Conservation (phyloP, 352 stramenopile genomes). For the Globisporangium orthogonon region DNA sequence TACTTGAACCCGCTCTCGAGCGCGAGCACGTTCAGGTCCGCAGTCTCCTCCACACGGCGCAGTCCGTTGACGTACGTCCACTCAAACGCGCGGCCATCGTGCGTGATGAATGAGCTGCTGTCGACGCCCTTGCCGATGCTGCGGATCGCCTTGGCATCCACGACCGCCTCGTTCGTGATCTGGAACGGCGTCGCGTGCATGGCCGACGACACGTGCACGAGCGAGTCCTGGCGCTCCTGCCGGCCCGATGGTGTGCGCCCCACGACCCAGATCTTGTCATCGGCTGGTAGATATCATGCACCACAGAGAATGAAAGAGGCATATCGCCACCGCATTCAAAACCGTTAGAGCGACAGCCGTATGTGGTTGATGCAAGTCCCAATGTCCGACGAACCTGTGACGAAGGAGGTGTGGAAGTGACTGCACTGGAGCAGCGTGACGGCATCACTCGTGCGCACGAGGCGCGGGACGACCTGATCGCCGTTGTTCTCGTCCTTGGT, state of each 20-base stretch:
- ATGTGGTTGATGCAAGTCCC: not conserved
- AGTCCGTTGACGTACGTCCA: conserved; percentile 65
- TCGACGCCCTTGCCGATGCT: conserved; percentile 77
- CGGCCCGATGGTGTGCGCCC: conserved; percentile 69
- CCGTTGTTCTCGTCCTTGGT: conserved; percentile 41
- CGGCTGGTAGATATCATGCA: conserved; percentile 23
- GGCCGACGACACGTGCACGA: conserved; percentile 49
- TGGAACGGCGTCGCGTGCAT: conserved; percentile 71
- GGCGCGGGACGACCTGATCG: conserved; percentile 69
- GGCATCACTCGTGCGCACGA: conserved; percentile 60
- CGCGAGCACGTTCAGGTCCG: conserved; percentile 32
- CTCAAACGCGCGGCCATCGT: conserved; percentile 61
- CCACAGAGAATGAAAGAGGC: not conserved
- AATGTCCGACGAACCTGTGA: conserved; percentile 44
- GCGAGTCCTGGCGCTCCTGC: conserved; percentile 38
- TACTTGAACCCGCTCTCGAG: conserved; percentile 78
- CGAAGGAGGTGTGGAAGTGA: conserved; percentile 80
- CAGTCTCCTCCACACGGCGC: conserved; percentile 31
- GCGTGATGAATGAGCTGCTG: conserved; percentile 64
- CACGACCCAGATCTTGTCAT: conserved; percentile 73
- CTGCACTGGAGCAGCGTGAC: conserved; percentile 70
- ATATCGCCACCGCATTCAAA: not conserved
- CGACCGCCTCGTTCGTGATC: conserved; percentile 43
- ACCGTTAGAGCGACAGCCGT: not conserved
- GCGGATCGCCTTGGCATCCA: conserved; percentile 37